Evolutionary conservation across 1,139 yeast genomes (phyloP), one percentile per base, ranked within the genome.

Genomic region (Fermentozyma sake): DNA sequence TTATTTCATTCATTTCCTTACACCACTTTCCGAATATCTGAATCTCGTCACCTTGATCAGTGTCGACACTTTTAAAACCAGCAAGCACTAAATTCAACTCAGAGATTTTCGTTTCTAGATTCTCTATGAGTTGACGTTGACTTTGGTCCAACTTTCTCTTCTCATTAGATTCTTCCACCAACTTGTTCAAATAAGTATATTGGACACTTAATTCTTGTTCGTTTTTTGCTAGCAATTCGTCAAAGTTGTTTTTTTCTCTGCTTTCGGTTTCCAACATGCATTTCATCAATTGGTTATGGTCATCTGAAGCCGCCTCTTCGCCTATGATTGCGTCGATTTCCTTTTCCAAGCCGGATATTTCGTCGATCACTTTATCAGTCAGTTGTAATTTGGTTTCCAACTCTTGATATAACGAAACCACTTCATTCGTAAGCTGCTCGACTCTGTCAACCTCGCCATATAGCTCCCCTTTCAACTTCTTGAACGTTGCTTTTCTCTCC

Each of bases 1-100:
- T 35, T 4, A 58, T 39, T 11, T 48, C 52, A 26, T 49, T 56
- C 46, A 55, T 45, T 21, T 52, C 54, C 25, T 48, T 46, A 19
- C 55, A 43, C 64, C 62, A 58, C 29, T 52, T 51, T 14, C 60
- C 62, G 23, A 36, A 44, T 17, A 37, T 30, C 16, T 55, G 52
- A 11, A 41, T 32, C 17, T 46, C 27, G 27, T 36, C 42, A n/a
- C 16, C 10, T 6, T 9, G 6, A 18, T 18, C 18, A 22, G 16
- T 21, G 9, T 11, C 20, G 4, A 14, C 20, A 2, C 12, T n/a
- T 8, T n/a, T 12, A 4, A 12, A 19, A 14, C 13, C 19, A 6
- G 11, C 22, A 10, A 18, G n/a, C n/a, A n/a, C n/a, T n/a, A n/a
- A n/a, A n/a, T n/a, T n/a, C n/a, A n/a, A n/a, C n/a, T n/a, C n/a